A percentile compares a stretch with the other conserved stretches of the same genome.
Conservation (phyloP, 2,329 filamentous ascomycete genomes). For the Arachnomyces sp. region DNA sequence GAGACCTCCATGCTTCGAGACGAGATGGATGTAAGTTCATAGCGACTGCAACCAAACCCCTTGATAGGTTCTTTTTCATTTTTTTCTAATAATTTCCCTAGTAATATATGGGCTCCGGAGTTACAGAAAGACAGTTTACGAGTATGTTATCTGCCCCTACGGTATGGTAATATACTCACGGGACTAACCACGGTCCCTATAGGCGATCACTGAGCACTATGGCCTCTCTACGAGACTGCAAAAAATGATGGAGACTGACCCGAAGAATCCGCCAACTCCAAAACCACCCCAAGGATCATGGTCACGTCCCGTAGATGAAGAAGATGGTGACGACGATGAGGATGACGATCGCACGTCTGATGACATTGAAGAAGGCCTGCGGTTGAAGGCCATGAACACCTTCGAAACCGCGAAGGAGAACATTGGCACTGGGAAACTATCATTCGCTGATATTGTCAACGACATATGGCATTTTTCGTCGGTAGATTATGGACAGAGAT, state of each 20-base stretch:
- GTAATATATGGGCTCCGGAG: constrained; percentile 64
- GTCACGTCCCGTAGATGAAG: background rate
- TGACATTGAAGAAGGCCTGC: constrained; percentile 16
- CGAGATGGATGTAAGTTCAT: constrained; percentile 61
- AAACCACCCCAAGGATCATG: background rate
- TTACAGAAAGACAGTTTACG: constrained; percentile 50
- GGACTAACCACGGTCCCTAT: background rate
- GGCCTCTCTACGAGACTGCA: constrained; percentile 61
- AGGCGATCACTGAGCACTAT: constrained; percentile 53
- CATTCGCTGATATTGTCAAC: constrained; percentile 55
- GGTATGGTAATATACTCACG: background rate
- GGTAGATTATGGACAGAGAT: constrained; percentile 60
- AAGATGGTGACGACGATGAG: background rate
- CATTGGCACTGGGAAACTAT: constrained; percentile 22
- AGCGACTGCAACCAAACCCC: background rate
- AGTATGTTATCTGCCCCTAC: constrained; percentile 15
- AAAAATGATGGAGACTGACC: constrained; percentile 56
- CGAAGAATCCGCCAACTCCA: background rate
- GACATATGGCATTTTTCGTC: constrained; percentile 71
- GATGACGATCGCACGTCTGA: constrained; percentile 4
- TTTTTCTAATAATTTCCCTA: constrained; percentile 20
- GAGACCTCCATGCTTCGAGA: constrained; percentile 44
- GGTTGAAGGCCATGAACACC: constrained; percentile 12
- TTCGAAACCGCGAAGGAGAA: no score
- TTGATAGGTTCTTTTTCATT: constrained; percentile 1